Percentiles rank a stretch among this genome's conserved stretches.
These are phyloP conservation scores for Chaetomiaceae sp. DNA, from an alignment of 2,329 filamentous ascomycete genomes.

Conservation along the genomic window DNA sequence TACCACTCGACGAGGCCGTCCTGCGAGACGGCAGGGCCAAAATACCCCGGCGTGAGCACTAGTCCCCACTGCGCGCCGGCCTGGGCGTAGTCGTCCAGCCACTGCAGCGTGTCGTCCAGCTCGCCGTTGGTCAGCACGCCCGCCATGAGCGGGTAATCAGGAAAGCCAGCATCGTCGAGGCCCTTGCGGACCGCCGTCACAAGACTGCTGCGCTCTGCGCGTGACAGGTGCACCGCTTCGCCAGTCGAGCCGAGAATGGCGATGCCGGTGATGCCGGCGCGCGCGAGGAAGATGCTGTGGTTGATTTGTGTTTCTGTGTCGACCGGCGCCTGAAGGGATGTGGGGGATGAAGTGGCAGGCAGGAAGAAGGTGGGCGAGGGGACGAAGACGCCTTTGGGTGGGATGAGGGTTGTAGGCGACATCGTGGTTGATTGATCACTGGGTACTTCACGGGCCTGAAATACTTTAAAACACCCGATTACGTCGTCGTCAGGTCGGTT, in stretches of 20 bases:
- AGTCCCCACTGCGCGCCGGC: slow-evolving; percentile 60
- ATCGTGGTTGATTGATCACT: slow-evolving; percentile 50
- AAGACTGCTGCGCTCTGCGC: slow-evolving; percentile 52
- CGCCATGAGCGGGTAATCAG: slow-evolving; percentile 56
- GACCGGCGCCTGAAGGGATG: slow-evolving; percentile 45
- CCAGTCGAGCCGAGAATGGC: slow-evolving; percentile 62
- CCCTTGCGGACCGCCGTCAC: slow-evolving; percentile 53
- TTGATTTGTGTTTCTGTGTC: slow-evolving; percentile 55
- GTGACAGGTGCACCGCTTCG: slow-evolving; percentile 58
- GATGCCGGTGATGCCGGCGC: slow-evolving; percentile 55
- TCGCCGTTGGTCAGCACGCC: slow-evolving; percentile 57
- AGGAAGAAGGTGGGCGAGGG: slow-evolving; percentile 63
- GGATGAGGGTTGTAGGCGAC: slow-evolving; percentile 50
- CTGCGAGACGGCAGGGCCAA: slow-evolving; percentile 54
- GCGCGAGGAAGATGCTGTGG: slow-evolving; percentile 57
- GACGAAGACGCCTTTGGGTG: slow-evolving; percentile 55
- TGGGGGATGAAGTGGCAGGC: slow-evolving; percentile 35
- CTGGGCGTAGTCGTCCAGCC: slow-evolving; percentile 44
- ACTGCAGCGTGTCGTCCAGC: slow-evolving; percentile 51
- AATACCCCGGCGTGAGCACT: slow-evolving; percentile 62
- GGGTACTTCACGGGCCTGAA: no score
- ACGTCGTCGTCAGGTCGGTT: no score
- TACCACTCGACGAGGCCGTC: slow-evolving; percentile 59
- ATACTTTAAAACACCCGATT: no score
- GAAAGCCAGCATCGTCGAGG: slow-evolving; percentile 52